Percentiles rank a stretch among this genome's conserved stretches.
Conservation (phyloP, 1,139 yeast genomes). For the Magnusiomyces ingens region DNA sequence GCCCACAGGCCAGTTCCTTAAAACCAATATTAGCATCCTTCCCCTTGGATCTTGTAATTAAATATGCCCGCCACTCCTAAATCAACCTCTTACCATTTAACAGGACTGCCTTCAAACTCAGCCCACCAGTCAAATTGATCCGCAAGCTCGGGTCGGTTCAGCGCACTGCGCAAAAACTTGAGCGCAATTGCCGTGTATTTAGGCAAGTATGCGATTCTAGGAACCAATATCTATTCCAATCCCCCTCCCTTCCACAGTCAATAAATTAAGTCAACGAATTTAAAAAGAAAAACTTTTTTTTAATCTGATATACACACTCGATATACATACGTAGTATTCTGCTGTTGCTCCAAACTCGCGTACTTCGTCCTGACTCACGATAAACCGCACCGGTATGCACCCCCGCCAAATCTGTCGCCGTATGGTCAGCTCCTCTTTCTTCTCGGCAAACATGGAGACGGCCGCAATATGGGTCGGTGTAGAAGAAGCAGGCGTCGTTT, state of each 20-base stretch:
- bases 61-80: too few relatives aligned
- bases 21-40: not conserved
- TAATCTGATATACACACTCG: not conserved
- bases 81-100: not conserved
- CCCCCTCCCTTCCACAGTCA: too few relatives aligned
- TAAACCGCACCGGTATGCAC: conserved; percentile 1
- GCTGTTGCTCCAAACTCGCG: not conserved
- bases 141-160: conserved; percentile 2
- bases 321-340: not conserved
- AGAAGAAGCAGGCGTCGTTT: not conserved
- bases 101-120: conserved; percentile 1
- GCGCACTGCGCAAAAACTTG: not conserved
- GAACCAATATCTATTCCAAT: not conserved
- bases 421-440: not conserved
- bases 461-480: not conserved
- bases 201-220: conserved; percentile 4
- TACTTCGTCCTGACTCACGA: not conserved
- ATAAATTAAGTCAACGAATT: too few relatives aligned
- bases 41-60: not conserved
- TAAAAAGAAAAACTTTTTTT: too few relatives aligned
- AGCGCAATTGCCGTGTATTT: not conserved
- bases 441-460: too few relatives aligned
- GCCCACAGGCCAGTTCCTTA: conserved; percentile 70
- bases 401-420: conserved; percentile 1
- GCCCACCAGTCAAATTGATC: conserved; percentile 6